phyloP scores from a whole-genome alignment of 192 early-diverging fungal species.

The Endogone sp. region DNA sequence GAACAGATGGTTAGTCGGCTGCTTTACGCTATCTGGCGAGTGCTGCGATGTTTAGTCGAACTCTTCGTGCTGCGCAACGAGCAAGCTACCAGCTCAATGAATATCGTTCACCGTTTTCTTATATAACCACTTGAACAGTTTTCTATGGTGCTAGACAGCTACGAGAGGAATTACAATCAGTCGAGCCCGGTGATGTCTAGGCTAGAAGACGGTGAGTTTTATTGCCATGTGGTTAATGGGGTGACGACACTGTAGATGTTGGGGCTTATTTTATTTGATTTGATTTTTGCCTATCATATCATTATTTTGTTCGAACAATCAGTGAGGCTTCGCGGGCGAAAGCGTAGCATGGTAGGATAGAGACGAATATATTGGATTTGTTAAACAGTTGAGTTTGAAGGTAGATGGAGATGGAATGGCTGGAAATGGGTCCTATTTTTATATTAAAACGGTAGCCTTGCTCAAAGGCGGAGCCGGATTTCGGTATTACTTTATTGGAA shows the following conservation, averaged over 20 bases:
- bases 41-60: no score
- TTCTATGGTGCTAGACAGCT: constrained; percentile 64
- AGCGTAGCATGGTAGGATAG: constrained; percentile 77
- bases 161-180: constrained; percentile 51
- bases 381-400: no score
- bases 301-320: constrained; percentile 4
- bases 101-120: neutral
- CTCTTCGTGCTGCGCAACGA: neutral
- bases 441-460: no score
- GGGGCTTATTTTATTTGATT: neutral
- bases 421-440: no score
- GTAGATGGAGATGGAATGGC: no score
- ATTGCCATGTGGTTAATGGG: neutral
- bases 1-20: constrained; percentile 59
- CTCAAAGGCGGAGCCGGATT: no score
- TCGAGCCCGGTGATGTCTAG: constrained; percentile 59
- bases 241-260: neutral
- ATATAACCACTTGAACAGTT: no score
- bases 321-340: constrained; percentile 78
- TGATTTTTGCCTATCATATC: neutral
- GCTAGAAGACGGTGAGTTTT: constrained; percentile 76
- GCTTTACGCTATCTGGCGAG: neutral
- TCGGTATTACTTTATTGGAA: no score
- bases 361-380: no score
- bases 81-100: constrained; percentile 2